These are phyloP conservation scores for Collybia sp. DNA, from an alignment of 768 basidiomycete species.

Conservation along the genomic window DNA sequence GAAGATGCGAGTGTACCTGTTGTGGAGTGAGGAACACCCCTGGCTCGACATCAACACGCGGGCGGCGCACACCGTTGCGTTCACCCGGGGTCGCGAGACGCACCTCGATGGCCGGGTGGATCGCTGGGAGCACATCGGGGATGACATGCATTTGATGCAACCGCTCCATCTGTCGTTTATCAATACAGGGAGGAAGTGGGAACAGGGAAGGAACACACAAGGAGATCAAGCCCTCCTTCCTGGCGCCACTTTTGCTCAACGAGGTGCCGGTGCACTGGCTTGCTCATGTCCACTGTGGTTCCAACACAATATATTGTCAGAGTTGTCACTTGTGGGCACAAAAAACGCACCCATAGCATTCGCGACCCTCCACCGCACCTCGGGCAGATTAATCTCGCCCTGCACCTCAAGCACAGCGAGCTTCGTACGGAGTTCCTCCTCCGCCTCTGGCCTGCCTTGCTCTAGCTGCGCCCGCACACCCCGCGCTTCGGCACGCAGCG, in stretches of 20 bases:
- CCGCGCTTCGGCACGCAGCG: constrained; percentile 39
- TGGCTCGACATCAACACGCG: constrained; percentile 53
- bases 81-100: constrained; percentile 46
- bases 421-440: constrained; percentile 39
- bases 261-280: constrained; percentile 71
- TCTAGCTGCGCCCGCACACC: constrained; percentile 26
- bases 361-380: constrained; percentile 70
- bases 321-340: too few species aligned
- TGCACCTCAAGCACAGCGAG: constrained; percentile 68
- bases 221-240: constrained; percentile 76
- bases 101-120: constrained; percentile 74
- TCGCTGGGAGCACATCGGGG: constrained; percentile 74
- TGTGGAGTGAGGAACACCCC: constrained; percentile 64
- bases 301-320: neutral
- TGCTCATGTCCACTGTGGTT: constrained; percentile 57
- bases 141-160: constrained; percentile 87
- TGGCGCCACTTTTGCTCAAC: constrained; percentile 83
- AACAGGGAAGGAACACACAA: constrained; percentile 48
- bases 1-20: constrained; percentile 43
- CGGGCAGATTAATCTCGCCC: constrained; percentile 80
- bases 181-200: neutral
- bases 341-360: constrained; percentile 72
- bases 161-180: constrained; percentile 74
- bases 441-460: constrained; percentile 23
- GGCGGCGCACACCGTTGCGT: constrained; percentile 26